These are phyloP conservation scores for Fraxinus sp. DNA, from an alignment of 305 asterid species.

Conservation along the genomic window DNA sequence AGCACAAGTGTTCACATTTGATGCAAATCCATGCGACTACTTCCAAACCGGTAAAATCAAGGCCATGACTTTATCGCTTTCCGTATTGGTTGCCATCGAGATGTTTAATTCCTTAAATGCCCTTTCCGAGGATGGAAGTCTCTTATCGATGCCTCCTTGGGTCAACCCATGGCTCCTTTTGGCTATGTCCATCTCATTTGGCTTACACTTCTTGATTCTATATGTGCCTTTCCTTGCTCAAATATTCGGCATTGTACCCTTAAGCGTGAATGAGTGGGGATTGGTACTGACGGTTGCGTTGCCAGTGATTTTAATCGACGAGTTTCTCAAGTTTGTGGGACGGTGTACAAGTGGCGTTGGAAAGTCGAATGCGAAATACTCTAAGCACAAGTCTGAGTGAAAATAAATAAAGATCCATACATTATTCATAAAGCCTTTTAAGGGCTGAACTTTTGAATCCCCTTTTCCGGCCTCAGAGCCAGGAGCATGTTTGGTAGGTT, in stretches of 20 bases:
- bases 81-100: slow-evolving; percentile 86
- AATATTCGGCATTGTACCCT: slow-evolving; percentile 81
- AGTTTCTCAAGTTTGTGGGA: slow-evolving; percentile 80
- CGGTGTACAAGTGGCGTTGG: slow-evolving; percentile 55
- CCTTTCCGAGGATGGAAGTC: slow-evolving; percentile 92
- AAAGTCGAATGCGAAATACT: slow-evolving; percentile 30
- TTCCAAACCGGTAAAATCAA: slow-evolving; percentile 85
- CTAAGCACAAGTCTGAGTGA: slow-evolving; percentile 65
- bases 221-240: slow-evolving; percentile 93
- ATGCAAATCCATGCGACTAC: slow-evolving; percentile 73
- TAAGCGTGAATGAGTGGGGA: slow-evolving; percentile 84
- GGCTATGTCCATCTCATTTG: slow-evolving; percentile 88
- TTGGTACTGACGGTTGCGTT: slow-evolving; percentile 69
- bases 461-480: not conserved
- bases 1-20: slow-evolving; percentile 43
- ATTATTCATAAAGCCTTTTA: not conserved
- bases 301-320: slow-evolving; percentile 85
- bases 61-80: slow-evolving; percentile 93
- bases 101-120: slow-evolving; percentile 97
- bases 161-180: slow-evolving; percentile 92
- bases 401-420: not conserved
- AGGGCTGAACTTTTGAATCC: not conserved
- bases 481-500: not conserved
- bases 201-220: slow-evolving; percentile 81
- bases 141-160: slow-evolving; percentile 97